Evolutionary conservation across 1,284 basidiomycete species (phyloP).

Genomic region (Wallemia ichthyophaga): DNA sequence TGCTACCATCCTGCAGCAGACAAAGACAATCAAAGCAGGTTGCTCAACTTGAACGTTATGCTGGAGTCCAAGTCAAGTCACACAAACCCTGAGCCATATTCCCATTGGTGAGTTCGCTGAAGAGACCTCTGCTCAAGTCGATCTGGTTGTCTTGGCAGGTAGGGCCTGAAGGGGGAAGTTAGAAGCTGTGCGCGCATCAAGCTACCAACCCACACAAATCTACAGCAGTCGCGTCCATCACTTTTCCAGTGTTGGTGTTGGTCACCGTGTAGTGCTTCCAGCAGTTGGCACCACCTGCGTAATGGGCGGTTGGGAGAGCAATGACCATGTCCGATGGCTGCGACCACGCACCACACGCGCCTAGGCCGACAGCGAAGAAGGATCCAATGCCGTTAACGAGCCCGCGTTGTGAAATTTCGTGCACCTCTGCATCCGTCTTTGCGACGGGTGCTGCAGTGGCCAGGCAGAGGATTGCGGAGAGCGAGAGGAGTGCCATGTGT

Average conservation of each 20-base stretch:
- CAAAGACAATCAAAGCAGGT: not conserved
- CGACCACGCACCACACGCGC: not conserved
- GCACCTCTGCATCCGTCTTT: not conserved
- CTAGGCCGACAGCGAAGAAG: conserved; percentile 1
- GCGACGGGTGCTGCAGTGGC: not conserved
- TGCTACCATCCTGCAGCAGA: not conserved
- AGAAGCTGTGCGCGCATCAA: not conserved
- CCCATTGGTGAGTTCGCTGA: not conserved
- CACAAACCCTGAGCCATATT: not conserved
- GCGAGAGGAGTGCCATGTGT: no score
- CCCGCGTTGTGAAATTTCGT: not conserved
- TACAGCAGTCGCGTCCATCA: not conserved
- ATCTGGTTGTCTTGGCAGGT: not conserved
- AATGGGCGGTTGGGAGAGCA: not conserved
- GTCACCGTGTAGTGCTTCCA: not conserved
- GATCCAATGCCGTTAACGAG: not conserved
- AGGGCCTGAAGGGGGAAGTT: not conserved
- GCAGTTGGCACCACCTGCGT: not conserved
- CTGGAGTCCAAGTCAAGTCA: not conserved
- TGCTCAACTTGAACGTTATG: not conserved
- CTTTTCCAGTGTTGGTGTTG: not conserved
- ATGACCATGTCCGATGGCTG: not conserved
- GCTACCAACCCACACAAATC: not conserved
- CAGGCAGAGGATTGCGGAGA: not conserved
- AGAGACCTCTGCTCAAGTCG: not conserved